These are phyloP conservation scores for Metschnikowia koreensis DNA, from an alignment of 805 yeast species.

Conservation along the genomic window DNA sequence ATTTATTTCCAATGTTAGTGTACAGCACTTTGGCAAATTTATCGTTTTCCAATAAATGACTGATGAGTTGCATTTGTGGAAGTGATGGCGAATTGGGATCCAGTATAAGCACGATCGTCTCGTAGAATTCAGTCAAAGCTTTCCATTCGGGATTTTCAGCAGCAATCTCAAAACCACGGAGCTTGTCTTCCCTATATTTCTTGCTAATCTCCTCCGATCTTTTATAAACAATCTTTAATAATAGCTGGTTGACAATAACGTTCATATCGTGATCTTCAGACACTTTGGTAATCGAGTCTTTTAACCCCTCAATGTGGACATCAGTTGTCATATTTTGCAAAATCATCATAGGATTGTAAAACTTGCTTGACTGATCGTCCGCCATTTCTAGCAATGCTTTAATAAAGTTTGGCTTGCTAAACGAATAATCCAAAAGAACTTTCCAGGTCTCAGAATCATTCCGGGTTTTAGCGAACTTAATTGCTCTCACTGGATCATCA, in stretches of 20 bases:
- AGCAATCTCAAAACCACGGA: conserved; percentile 31
- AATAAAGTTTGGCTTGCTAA: conserved; percentile 72
- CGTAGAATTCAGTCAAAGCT: conserved; percentile 28
- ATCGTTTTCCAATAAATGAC: conserved; percentile 4
- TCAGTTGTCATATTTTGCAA: conserved; percentile 61
- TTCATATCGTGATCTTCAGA: conserved; percentile 59
- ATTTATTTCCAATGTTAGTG: conserved; percentile 18
- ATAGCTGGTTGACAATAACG: conserved; percentile 51
- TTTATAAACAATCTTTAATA: conserved; percentile 38
- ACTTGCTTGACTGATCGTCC: conserved; percentile 47
- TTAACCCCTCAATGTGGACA: conserved; percentile 64
- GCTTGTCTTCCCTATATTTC: conserved; percentile 19
- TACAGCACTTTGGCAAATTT: conserved; percentile 6
- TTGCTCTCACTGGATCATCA: conserved; percentile 77
- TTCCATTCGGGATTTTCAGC: conserved; percentile 14
- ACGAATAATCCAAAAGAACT: conserved; percentile 65
- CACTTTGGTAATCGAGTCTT: conserved; percentile 57
- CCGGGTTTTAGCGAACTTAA: conserved; percentile 66
- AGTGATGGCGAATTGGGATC: conserved; percentile 1
- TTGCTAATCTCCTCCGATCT: conserved; percentile 30
- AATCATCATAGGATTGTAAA: conserved; percentile 64
- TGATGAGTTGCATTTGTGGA: conserved; percentile 7
- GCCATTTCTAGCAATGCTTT: conserved; percentile 68
- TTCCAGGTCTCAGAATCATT: conserved; percentile 82
- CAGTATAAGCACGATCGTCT: conserved; percentile 23